Base-by-base conservation (phyloP, 805 yeast species). In the Yarrowia sp. region DNA sequence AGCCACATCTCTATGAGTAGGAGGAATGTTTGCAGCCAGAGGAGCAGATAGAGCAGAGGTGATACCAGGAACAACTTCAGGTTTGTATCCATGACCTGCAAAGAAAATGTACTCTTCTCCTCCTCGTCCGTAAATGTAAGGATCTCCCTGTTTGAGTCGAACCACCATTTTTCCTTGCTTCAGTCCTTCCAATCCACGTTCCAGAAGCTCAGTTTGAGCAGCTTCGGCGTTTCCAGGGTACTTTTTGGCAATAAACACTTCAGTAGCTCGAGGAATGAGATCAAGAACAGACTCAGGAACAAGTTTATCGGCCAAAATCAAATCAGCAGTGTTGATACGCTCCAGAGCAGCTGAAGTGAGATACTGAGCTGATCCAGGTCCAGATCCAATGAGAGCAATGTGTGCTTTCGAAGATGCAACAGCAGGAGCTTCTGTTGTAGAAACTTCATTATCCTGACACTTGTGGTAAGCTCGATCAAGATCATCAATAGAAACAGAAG, bases 151-250 rank as follows among this genome's bases (percentile, higher is more conserved):
- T 75, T 93, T 93, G 69, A 93, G 81, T 66, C 98, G 80, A 2
- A 93, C 96, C 1, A 93, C 97, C 65, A 84, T 85, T 71, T 84
- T 81, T 14, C 97, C 97, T 61, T 80, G 75, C 32, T 79, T 68
- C 31, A 91, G 74, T 0, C 86, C 87, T 38, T 81, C 81, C 15
- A 93, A 76, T 0, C 97, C 98, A 68, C 87, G 74, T n/a, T 81
- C 78, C 38, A 91, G 77, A 48, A 93, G 80, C 75, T 93, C 97
- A 66, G 88, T 83, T 75, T 93, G 98, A 0, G 98, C 98, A 55
- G 83, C 83, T 71, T 92, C 97, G 0, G 98, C 98, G 74, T 93
- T 93, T 1, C 98, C 98, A 2, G 98, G 98, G 77, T 92, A 93
- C 75, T 93, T 93, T 44, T 91, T 82, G 1, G 98, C 98, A 66